Evolutionary conservation across 148 eudicot genomes (phyloP).

Genomic region (Fagopyrum homotropicum): DNA sequence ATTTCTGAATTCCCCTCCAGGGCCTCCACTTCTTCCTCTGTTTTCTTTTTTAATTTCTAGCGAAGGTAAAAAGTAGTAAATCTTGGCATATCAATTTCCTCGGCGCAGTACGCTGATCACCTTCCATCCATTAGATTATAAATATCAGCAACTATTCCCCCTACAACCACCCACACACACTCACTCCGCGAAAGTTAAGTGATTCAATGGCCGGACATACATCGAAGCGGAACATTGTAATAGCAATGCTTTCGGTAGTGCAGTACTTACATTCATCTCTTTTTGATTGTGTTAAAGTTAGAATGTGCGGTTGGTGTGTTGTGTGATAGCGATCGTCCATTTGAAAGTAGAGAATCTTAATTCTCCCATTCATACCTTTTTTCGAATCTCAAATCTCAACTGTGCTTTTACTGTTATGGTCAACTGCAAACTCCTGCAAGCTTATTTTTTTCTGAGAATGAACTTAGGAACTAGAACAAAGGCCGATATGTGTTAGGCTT

Average conservation of each 20-base stretch:
- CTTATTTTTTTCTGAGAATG: not conserved
- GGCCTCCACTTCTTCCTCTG: not conserved
- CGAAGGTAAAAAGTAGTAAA: not conserved
- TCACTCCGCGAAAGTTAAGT: too few relatives aligned
- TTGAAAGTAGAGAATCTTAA: not conserved
- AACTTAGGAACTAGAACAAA: not conserved
- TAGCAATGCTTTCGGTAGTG: not conserved
- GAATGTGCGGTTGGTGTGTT: not conserved
- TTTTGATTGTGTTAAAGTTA: not conserved
- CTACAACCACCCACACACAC: too few relatives aligned
- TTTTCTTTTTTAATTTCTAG: not conserved
- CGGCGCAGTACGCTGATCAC: not conserved
- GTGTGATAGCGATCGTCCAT: constrained; percentile 3
- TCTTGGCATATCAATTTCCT: not conserved
- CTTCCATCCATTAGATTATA: not conserved
- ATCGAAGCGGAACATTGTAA: not conserved
- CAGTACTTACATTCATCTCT: not conserved
- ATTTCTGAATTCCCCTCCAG: too few relatives aligned
- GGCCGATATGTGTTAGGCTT: not conserved
- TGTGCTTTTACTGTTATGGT: not conserved
- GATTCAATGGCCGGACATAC: too few relatives aligned
- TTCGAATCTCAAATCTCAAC: not conserved
- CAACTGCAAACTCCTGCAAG: not conserved
- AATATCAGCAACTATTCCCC: not conserved
- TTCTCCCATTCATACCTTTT: not conserved